phyloP scores from a whole-genome alignment of 345 rosid species.

The Melaleuca quinquenervia region DNA sequence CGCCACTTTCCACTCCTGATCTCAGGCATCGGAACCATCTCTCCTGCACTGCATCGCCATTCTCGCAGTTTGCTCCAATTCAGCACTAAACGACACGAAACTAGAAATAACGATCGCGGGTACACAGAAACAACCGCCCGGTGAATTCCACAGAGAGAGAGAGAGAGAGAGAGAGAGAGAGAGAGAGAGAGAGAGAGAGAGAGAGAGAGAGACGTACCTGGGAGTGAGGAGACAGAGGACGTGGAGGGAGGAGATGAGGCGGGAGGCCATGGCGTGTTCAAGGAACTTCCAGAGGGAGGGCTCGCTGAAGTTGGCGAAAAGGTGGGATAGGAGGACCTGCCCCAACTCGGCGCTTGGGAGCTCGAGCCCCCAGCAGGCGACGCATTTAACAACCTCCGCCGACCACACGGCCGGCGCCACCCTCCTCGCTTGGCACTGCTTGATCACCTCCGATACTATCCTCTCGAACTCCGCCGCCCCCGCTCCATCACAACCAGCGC shows the following conservation, averaged over 20 bases:
- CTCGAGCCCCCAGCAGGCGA: conserved; percentile 1
- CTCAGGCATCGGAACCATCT: too few relatives aligned
- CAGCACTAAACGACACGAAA: background rate
- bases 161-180: background rate
- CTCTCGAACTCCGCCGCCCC: conserved; percentile 1
- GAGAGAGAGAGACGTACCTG: conserved; percentile 3
- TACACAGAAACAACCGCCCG: background rate
- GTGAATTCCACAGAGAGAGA: background rate
- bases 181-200: background rate
- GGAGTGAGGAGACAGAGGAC: conserved; percentile 42
- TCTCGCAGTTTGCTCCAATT: background rate
- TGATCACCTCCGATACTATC: conserved; percentile 5
- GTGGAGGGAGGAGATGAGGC: conserved; percentile 35
- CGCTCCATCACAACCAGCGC: background rate
- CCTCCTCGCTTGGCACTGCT: conserved; percentile 2
- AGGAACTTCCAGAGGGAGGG: conserved; percentile 50
- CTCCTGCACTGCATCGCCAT: background rate
- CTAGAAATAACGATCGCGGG: background rate
- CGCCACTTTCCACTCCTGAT: background rate
- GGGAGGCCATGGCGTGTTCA: conserved; percentile 28
- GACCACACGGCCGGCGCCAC: conserved; percentile 16
- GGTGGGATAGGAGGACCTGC: conserved; percentile 22
- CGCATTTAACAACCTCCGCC: conserved; percentile 24
- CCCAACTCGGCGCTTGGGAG: conserved; percentile 32
- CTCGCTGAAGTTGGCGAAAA: conserved; percentile 33